Evolutionary conservation across 192 early-diverging fungal genomes (phyloP).

Genomic region (Coemansia sp.): DNA sequence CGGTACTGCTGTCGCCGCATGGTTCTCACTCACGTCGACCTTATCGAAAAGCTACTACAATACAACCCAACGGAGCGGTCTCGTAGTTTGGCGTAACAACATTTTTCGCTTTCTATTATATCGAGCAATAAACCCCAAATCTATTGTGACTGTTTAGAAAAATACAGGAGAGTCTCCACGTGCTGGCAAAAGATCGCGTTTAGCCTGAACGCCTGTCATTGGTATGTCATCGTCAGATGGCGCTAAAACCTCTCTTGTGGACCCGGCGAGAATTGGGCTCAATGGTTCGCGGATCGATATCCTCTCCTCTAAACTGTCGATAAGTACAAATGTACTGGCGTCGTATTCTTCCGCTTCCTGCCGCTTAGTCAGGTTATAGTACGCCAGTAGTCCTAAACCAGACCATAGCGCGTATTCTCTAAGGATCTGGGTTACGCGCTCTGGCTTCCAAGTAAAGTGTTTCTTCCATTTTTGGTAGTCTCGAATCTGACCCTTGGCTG

Average conservation of each 20-base stretch:
- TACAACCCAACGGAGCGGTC: constrained; percentile 63
- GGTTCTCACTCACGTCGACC: constrained; percentile 96
- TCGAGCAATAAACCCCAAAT: neutral
- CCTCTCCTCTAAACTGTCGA: constrained; percentile 29
- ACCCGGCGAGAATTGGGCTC: constrained; percentile 17
- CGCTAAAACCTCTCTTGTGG: constrained; percentile 5
- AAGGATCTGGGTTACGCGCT: constrained; percentile 10
- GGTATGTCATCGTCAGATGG: neutral
- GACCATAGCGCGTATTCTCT: constrained; percentile 46
- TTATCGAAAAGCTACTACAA: constrained; percentile 98
- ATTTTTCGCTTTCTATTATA: neutral
- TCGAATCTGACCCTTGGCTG: constrained; percentile 34
- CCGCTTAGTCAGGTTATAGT: constrained; percentile 32
- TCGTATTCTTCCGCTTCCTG: constrained; percentile 35
- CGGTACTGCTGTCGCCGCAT: constrained; percentile 98
- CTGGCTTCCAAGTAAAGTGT: constrained; percentile 41
- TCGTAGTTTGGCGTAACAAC: neutral
- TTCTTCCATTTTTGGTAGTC: constrained; percentile 40
- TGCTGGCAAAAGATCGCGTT: neutral
- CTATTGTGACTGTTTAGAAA: neutral
- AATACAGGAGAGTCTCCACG: neutral
- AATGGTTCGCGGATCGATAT: constrained; percentile 25
- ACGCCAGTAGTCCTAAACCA: constrained; percentile 29
- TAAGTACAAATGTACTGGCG: constrained; percentile 33
- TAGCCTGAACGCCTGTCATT: neutral